These are phyloP conservation scores for Stipa capillata DNA, from an alignment of 176 grass and related monocot genomes.

Conservation along the genomic window DNA sequence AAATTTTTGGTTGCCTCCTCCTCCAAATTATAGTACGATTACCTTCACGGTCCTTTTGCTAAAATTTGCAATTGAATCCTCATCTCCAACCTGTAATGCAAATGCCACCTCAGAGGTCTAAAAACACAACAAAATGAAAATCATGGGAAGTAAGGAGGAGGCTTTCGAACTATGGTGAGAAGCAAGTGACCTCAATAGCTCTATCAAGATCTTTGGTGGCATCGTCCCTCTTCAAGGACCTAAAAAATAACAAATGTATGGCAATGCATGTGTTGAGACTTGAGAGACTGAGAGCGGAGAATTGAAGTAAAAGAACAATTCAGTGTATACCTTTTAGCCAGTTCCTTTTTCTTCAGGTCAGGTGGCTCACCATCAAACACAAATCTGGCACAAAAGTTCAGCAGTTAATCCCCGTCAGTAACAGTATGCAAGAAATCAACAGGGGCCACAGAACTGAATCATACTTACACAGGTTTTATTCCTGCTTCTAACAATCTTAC, in stretches of 20 bases:
- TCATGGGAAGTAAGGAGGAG: neutral
- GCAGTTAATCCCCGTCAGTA: neutral
- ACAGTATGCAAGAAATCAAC: slow-evolving; percentile 6
- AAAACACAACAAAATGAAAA: neutral
- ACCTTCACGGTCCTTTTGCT: slow-evolving; percentile 96
- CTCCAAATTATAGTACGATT: slow-evolving; percentile 2
- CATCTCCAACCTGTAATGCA: slow-evolving; percentile 63
- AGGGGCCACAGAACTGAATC: slow-evolving; percentile 1
- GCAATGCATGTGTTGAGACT: neutral
- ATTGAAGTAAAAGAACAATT: neutral
- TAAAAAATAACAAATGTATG: slow-evolving; percentile 26
- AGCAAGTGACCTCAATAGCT: slow-evolving; percentile 67
- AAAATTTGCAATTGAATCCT: slow-evolving; percentile 71
- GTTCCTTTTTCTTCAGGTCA: slow-evolving; percentile 77
- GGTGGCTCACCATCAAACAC: slow-evolving; percentile 96
- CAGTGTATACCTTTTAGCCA: slow-evolving; percentile 53
- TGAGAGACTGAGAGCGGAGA: neutral
- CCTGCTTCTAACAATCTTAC: slow-evolving; percentile 82
- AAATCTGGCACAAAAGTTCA: slow-evolving; percentile 53
- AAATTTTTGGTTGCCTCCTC: neutral
- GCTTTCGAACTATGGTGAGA: neutral
- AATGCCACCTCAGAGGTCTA: slow-evolving; percentile 19
- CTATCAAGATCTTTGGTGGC: slow-evolving; percentile 54
- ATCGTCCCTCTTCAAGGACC: slow-evolving; percentile 67
- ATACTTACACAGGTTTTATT: slow-evolving; percentile 89